phyloP scores from a whole-genome alignment of 2,329 filamentous ascomycete genomes.

The Annulohypoxylon truncatum region DNA sequence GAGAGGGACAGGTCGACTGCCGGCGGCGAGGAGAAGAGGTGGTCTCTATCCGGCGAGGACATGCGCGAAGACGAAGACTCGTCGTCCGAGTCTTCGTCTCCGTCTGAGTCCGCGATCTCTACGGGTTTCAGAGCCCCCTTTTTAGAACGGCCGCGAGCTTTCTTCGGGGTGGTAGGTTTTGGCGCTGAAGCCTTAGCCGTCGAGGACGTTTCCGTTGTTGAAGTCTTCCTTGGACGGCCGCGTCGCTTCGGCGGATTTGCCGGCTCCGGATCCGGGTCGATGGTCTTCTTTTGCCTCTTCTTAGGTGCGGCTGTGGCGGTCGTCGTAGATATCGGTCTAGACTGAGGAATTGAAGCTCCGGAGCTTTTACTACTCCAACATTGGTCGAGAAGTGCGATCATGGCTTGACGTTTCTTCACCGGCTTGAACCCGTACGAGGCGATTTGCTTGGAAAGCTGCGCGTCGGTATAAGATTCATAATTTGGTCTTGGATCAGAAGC shows the following conservation, averaged over 20 bases:
- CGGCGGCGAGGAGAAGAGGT: slow-evolving; percentile 59
- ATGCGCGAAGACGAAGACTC: slow-evolving; percentile 54
- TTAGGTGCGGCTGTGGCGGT: slow-evolving; percentile 32
- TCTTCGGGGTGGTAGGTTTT: slow-evolving; percentile 34
- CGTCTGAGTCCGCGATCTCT: slow-evolving; percentile 67
- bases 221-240: slow-evolving; percentile 58
- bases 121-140: slow-evolving; percentile 46
- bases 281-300: slow-evolving; percentile 19
- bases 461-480: slow-evolving; percentile 71
- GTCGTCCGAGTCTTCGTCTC: slow-evolving; percentile 66
- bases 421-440: slow-evolving; percentile 77
- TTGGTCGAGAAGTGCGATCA: slow-evolving; percentile 75
- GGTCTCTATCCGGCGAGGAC: slow-evolving; percentile 53
- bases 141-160: slow-evolving; percentile 45
- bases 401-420: slow-evolving; percentile 73
- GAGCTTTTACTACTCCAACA: slow-evolving; percentile 74
- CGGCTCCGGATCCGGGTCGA: slow-evolving; percentile 1
- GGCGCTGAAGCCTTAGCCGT: slow-evolving; percentile 10
- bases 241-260: slow-evolving; percentile 52
- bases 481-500: slow-evolving; percentile 57
- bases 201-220: slow-evolving; percentile 18
- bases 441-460: slow-evolving; percentile 71
- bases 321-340: slow-evolving; percentile 41
- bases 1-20: slow-evolving; percentile 56
- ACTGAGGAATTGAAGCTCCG: slow-evolving; percentile 19